A percentile compares a stretch with the other conserved stretches of the same genome.
These are phyloP conservation scores for Dendrostoma leiphaemia DNA, from an alignment of 2,329 filamentous ascomycete species.

Conservation along the genomic window DNA sequence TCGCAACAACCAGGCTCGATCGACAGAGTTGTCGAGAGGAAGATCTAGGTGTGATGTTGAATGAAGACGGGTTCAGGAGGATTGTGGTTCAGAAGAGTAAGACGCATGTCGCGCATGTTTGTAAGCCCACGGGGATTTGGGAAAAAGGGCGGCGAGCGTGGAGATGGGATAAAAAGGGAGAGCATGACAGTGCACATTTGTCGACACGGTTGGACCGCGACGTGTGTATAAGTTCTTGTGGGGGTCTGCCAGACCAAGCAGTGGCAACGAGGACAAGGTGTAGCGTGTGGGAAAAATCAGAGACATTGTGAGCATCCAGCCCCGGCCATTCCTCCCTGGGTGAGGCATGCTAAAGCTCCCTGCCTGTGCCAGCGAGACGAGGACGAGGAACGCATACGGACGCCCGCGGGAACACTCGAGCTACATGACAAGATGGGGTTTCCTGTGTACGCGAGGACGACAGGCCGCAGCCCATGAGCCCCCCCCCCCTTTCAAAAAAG, in stretches of 20 bases:
- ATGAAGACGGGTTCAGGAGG: slow-evolving; percentile 13
- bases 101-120: slow-evolving; percentile 21
- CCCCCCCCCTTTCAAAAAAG: no score
- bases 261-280: slow-evolving; percentile 9
- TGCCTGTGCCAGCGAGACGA: slow-evolving; percentile 2
- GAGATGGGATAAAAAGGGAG: slow-evolving; percentile 13
- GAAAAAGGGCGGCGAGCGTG: background rate
- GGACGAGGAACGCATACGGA: background rate
- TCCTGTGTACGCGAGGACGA: no score
- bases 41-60: slow-evolving; percentile 6
- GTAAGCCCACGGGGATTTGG: background rate
- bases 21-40: slow-evolving; percentile 2
- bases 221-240: slow-evolving; percentile 13
- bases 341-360: slow-evolving; percentile 12
- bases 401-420: background rate
- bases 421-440: background rate
- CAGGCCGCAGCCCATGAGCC: no score
- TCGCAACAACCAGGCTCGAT: slow-evolving; percentile 17
- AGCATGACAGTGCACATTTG: slow-evolving; percentile 17
- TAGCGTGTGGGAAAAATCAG: slow-evolving; percentile 12
- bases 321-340: slow-evolving; percentile 14
- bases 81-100: slow-evolving; percentile 21
- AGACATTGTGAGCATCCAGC: slow-evolving; percentile 15
- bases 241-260: slow-evolving; percentile 14
- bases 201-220: slow-evolving; percentile 16